Evolutionary conservation across 805 yeast species (phyloP), one percentile per base, ranked within the genome.

Genomic region (Yarrowia sp.): DNA sequence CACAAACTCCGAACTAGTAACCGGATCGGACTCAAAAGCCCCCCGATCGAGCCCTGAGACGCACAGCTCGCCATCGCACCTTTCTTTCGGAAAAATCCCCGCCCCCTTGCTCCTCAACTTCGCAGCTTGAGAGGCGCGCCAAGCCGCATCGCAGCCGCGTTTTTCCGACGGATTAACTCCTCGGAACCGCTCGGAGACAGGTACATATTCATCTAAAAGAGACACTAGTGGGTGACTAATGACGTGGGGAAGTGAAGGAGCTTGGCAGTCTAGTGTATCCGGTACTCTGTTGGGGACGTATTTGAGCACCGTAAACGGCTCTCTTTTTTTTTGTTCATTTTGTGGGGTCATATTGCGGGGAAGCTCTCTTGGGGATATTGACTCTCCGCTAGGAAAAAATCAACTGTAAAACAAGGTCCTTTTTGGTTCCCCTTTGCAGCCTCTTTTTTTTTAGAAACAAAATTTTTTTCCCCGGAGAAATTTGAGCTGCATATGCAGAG

Each of bases 101-200:
- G 6, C 54, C 54, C 54, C 54, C 54, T 48, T 19, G 38, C 36
- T 10, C 14, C 16, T 7, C 38, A 32, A 30, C 38, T 9, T 32
- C 19, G 54, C 38, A 28, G 22, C 49, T 2, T 5, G n/a, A 12
- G 36, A 48, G 6, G 58, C 58, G 33, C 16, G 32, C 41, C 58
- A 33, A 51, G 58, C 40, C 58, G 58, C 58, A 22, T 51, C 9
- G 24, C 14, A n/a, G 41, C 58, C 58, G 58, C 58, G 41, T 51
- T 51, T 51, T 51, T 51, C 58, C 58, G 58, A 51, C 58, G 58
- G 58, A 51, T 51, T 51, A 51, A 51, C 58, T 51, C 41, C 2
- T 51, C 58, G 58, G 58, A 51, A 40, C 33, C 41, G 33, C 41
- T 33, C 58, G 58, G 58, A 21, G 26, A 8, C 28, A 4, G 16